These are phyloP conservation scores for Hypoxylon rubiginosum DNA, from an alignment of 2,329 filamentous ascomycete species.

Conservation along the genomic window DNA sequence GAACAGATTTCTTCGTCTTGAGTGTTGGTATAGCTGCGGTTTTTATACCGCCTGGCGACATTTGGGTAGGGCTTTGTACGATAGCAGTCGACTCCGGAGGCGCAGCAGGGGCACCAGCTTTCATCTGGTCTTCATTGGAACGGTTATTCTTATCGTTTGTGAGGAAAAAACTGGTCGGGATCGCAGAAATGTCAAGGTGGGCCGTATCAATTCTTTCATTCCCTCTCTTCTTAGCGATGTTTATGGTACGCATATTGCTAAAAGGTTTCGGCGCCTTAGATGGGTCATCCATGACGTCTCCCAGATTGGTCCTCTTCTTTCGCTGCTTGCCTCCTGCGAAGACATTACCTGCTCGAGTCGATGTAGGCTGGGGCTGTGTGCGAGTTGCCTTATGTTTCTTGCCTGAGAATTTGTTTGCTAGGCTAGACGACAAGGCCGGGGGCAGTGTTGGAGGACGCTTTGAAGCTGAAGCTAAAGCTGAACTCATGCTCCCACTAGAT, in stretches of 20 bases:
- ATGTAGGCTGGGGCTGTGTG: slow-evolving; percentile 36
- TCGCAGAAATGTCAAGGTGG: slow-evolving; percentile 55
- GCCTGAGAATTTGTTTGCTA: slow-evolving; percentile 42
- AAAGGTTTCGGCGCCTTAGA: slow-evolving; percentile 59
- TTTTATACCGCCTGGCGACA: slow-evolving; percentile 20
- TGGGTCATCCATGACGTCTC: slow-evolving; percentile 58
- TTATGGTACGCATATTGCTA: slow-evolving; percentile 53
- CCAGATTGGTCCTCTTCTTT: slow-evolving; percentile 55
- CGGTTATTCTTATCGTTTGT: slow-evolving; percentile 34
- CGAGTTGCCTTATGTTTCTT: slow-evolving; percentile 48
- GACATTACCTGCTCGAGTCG: slow-evolving; percentile 55
- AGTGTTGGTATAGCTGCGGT: slow-evolving; percentile 16
- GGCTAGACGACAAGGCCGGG: slow-evolving; percentile 35
- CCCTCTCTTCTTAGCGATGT: slow-evolving; percentile 58
- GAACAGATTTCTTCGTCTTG: slow-evolving; percentile 56
- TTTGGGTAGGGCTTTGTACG: slow-evolving; percentile 25
- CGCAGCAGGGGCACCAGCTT: slow-evolving; percentile 8
- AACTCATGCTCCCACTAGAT: slow-evolving; percentile 31
- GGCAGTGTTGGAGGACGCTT: slow-evolving; percentile 22
- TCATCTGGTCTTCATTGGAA: slow-evolving; percentile 15
- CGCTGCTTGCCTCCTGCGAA: slow-evolving; percentile 60
- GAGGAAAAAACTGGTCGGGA: slow-evolving; percentile 50
- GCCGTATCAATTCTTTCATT: slow-evolving; percentile 61
- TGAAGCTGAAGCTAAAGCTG: slow-evolving; percentile 4
- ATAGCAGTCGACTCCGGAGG: slow-evolving; percentile 17